Conservation (phyloP, 495 filamentous ascomycete species). For the Beverwykella pulmonaria region DNA sequence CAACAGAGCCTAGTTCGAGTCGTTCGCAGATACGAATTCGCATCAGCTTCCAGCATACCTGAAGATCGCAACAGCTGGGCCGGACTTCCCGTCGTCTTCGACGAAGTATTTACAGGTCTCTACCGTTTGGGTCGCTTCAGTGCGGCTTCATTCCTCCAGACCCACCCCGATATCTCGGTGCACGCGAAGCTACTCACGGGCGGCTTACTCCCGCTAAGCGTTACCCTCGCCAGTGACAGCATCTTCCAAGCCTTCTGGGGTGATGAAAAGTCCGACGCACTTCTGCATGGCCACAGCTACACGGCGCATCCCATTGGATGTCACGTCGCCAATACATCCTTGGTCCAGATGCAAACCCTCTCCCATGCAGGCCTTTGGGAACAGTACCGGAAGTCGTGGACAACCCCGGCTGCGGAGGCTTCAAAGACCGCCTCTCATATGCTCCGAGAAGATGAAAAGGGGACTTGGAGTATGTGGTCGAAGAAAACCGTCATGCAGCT, state of each 20-base stretch:
- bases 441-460: not conserved
- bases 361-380: constrained; percentile 57
- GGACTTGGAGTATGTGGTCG: constrained; percentile 69
- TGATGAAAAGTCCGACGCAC: constrained; percentile 67
- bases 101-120: constrained; percentile 81
- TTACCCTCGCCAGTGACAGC: constrained; percentile 68
- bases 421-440: not conserved
- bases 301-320: constrained; percentile 79
- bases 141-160: constrained; percentile 65
- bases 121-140: constrained; percentile 72
- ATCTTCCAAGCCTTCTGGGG: constrained; percentile 72
- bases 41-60: constrained; percentile 42
- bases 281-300: constrained; percentile 81
- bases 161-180: constrained; percentile 69
- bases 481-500: constrained; percentile 57
- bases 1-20: constrained; percentile 66
- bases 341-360: constrained; percentile 59
- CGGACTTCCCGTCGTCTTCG: constrained; percentile 73
- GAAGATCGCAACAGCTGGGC: constrained; percentile 53
- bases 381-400: constrained; percentile 52
- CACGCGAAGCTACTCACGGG: constrained; percentile 80
- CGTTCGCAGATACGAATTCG: constrained; percentile 58
- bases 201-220: constrained; percentile 72
- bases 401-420: not conserved
- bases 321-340: constrained; percentile 63